These are phyloP conservation scores for Calocybe gambosa DNA, from an alignment of 1,284 basidiomycete species.

Conservation along the genomic window DNA sequence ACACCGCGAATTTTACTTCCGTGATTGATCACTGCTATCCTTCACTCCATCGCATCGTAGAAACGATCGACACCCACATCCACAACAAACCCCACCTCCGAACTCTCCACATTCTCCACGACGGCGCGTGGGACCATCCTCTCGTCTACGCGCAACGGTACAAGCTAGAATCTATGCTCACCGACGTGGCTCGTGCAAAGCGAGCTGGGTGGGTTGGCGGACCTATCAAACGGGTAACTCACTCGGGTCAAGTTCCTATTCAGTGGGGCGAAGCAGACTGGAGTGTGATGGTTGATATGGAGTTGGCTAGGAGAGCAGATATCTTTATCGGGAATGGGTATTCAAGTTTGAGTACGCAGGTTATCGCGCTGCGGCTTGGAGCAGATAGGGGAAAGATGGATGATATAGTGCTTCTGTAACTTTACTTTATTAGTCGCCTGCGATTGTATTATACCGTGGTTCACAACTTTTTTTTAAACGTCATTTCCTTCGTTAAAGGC, in stretches of 20 bases:
- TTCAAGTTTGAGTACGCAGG: slow-evolving; percentile 38
- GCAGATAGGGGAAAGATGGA: slow-evolving; percentile 27
- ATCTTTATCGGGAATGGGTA: slow-evolving; percentile 42
- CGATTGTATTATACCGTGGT: too few relatives aligned
- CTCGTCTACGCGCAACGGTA: slow-evolving; percentile 34
- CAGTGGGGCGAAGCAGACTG: slow-evolving; percentile 35
- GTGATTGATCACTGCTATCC: slow-evolving; percentile 38
- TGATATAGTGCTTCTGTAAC: slow-evolving; percentile 32
- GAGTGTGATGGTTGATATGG: slow-evolving; percentile 37
- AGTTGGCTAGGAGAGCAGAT: slow-evolving; percentile 34
- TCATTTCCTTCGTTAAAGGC: too few relatives aligned
- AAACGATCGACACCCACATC: slow-evolving; percentile 30
- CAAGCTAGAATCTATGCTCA: slow-evolving; percentile 31
- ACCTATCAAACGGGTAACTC: slow-evolving; percentile 33
- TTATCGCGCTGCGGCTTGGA: slow-evolving; percentile 35
- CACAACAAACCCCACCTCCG: slow-evolving; percentile 28
- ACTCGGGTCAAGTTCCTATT: slow-evolving; percentile 31
- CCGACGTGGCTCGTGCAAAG: slow-evolving; percentile 25
- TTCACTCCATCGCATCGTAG: slow-evolving; percentile 31
- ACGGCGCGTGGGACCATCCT: slow-evolving; percentile 40
- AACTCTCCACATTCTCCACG: slow-evolving; percentile 36
- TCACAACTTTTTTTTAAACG: too few relatives aligned
- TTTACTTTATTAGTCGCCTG: too few relatives aligned
- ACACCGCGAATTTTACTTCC: slow-evolving; percentile 28
- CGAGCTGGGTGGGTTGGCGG: slow-evolving; percentile 31